phyloP scores from a whole-genome alignment of 495 filamentous ascomycete species.

The Hypoxylon lenormandii region DNA sequence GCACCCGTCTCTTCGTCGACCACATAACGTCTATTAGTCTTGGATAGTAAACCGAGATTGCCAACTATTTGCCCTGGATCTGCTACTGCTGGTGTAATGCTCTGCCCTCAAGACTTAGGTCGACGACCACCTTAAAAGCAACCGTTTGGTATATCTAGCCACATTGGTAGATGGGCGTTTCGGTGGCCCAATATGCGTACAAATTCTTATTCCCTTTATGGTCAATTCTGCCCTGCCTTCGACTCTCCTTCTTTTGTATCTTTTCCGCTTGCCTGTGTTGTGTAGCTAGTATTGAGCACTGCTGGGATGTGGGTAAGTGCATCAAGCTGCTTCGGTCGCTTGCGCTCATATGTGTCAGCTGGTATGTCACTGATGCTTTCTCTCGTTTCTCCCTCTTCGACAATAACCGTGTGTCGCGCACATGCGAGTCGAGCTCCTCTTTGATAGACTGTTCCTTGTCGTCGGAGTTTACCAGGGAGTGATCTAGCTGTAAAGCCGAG shows the following conservation, averaged over 20 bases:
- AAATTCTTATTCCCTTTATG: constrained; percentile 49
- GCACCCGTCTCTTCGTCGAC: no score
- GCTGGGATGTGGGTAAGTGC: constrained; percentile 47
- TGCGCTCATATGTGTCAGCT: constrained; percentile 44
- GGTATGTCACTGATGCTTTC: constrained; percentile 36
- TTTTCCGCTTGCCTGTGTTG: constrained; percentile 49
- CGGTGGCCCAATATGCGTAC: constrained; percentile 38
- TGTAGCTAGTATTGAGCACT: constrained; percentile 49
- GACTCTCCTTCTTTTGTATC: constrained; percentile 41
- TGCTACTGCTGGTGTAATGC: no score
- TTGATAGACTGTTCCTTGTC: constrained; percentile 18
- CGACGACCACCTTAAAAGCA: not conserved
- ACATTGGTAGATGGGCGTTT: constrained; percentile 37
- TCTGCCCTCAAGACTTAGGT: no score
- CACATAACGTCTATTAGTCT: no score
- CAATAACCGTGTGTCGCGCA: constrained; percentile 16
- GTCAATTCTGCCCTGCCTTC: constrained; percentile 38
- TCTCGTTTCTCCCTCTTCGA: constrained; percentile 40
- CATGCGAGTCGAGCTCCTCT: constrained; percentile 9
- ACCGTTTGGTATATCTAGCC: constrained; percentile 16
- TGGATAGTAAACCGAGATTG: no score
- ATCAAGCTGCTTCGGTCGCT: constrained; percentile 48
- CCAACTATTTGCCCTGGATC: no score
- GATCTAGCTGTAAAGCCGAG: constrained; percentile 21
- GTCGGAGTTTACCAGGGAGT: constrained; percentile 5